Conservation (phyloP, 345 rosid species). For the Eucalyptus cladocalyx region DNA sequence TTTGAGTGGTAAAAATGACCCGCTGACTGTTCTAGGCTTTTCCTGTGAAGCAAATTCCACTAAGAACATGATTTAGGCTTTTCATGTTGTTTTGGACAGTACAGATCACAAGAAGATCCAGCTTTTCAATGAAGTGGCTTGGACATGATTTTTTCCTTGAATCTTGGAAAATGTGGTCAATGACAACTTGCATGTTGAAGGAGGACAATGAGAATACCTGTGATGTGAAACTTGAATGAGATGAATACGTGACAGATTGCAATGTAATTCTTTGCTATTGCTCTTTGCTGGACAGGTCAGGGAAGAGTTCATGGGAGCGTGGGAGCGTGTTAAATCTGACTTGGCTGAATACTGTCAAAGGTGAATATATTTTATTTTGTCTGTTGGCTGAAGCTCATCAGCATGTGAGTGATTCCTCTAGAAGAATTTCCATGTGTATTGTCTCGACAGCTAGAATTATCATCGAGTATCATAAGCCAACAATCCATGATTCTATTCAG, state of each 20-base stretch:
- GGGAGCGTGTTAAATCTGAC: rapidly evolving
- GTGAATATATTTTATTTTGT: background rate
- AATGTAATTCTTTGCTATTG: background rate
- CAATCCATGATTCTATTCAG: background rate
- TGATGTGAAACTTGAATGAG: background rate
- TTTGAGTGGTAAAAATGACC: background rate
- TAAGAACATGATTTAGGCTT: background rate
- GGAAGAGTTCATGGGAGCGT: too few species aligned
- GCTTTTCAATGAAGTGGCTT: background rate
- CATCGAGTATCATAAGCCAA: rapidly evolving
- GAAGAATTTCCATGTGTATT: background rate
- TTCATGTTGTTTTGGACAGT: background rate
- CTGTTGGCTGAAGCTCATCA: background rate
- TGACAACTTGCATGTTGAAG: background rate
- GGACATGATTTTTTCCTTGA: background rate
- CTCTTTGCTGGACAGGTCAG: background rate
- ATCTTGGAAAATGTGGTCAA: background rate
- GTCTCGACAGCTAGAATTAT: rapidly evolving
- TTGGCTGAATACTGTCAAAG: rapidly evolving
- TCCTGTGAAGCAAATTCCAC: background rate
- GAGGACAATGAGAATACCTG: background rate
- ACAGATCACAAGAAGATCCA: background rate
- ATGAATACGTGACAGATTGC: background rate
- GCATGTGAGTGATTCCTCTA: rapidly evolving
- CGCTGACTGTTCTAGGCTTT: background rate